phyloP scores from a whole-genome alignment of 768 basidiomycete species.

The Pleurotus giganteus region DNA sequence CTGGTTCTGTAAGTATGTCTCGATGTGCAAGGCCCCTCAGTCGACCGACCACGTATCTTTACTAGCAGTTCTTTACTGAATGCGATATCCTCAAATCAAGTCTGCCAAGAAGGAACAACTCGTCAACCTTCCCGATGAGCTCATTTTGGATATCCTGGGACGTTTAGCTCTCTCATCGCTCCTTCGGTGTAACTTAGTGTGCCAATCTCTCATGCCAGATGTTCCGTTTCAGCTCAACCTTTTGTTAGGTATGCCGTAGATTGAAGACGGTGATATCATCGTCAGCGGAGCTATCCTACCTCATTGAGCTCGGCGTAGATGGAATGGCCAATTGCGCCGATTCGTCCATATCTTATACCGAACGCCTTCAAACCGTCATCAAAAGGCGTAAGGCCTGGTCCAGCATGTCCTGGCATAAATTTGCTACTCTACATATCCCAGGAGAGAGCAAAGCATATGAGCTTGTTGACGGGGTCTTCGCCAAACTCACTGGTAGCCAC shows the following conservation, averaged over 20 bases:
- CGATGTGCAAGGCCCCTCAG: no score
- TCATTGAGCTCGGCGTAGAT: slow-evolving; percentile 35
- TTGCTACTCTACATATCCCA: slow-evolving; percentile 6
- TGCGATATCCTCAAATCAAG: no score
- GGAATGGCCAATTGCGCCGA: slow-evolving; percentile 27
- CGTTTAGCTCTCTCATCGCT: not conserved
- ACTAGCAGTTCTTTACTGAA: no score
- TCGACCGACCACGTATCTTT: no score
- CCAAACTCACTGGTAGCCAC: slow-evolving; percentile 30
- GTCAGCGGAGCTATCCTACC: slow-evolving; percentile 31
- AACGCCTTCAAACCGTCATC: slow-evolving; percentile 19
- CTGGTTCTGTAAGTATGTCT: no score
- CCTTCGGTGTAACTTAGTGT: not conserved
- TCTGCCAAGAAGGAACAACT: not conserved
- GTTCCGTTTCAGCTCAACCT: not conserved
- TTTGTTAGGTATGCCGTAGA: not conserved
- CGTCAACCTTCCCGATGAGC: not conserved
- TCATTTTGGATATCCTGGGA: not conserved
- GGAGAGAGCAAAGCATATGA: slow-evolving; percentile 47
- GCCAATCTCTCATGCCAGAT: not conserved
- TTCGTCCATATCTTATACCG: slow-evolving; percentile 10
- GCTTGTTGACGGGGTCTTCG: slow-evolving; percentile 58
- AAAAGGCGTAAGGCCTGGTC: slow-evolving; percentile 24
- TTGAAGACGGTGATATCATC: not conserved
- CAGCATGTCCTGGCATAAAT: slow-evolving; percentile 18